These are phyloP conservation scores for Thelephora terrestris DNA, from an alignment of 1,284 basidiomycete genomes.

Conservation along the genomic window DNA sequence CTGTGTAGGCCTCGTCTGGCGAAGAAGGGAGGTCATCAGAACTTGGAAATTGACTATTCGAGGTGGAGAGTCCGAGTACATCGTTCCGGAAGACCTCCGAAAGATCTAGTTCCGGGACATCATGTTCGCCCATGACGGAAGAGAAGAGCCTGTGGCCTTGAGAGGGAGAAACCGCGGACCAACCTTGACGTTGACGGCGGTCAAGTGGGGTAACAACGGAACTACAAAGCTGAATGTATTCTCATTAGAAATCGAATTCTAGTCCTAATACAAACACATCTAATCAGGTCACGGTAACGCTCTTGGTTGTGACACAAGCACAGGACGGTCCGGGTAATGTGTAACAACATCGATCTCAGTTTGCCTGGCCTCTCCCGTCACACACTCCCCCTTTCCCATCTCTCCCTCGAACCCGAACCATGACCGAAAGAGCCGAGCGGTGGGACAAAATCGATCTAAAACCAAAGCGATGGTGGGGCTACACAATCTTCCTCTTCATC, in stretches of 20 bases:
- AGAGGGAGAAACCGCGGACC: neutral
- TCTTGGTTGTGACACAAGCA: no score
- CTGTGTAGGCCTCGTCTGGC: constrained; percentile 36
- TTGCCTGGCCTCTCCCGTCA: neutral
- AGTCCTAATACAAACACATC: no score
- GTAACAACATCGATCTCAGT: neutral
- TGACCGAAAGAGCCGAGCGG: neutral
- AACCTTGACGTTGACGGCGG: neutral
- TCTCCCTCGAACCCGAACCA: neutral
- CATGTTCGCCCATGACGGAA: constrained; percentile 40
- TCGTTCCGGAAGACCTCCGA: constrained; percentile 75
- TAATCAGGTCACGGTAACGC: no score
- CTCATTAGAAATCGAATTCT: neutral
- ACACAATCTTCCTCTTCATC: constrained; percentile 73
- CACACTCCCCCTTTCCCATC: constrained; percentile 1
- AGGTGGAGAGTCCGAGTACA: constrained; percentile 27
- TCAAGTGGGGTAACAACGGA: neutral
- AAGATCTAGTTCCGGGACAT: constrained; percentile 49
- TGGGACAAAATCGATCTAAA: constrained; percentile 48
- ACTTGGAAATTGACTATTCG: constrained; percentile 8
- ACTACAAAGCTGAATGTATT: neutral
- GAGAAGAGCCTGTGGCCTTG: neutral
- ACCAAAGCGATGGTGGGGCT: constrained; percentile 74
- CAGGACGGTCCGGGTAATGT: no score
- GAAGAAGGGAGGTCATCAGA: constrained; percentile 21